Base-by-base conservation (phyloP, 768 basidiomycete species). In the Suillus clintonianus region DNA sequence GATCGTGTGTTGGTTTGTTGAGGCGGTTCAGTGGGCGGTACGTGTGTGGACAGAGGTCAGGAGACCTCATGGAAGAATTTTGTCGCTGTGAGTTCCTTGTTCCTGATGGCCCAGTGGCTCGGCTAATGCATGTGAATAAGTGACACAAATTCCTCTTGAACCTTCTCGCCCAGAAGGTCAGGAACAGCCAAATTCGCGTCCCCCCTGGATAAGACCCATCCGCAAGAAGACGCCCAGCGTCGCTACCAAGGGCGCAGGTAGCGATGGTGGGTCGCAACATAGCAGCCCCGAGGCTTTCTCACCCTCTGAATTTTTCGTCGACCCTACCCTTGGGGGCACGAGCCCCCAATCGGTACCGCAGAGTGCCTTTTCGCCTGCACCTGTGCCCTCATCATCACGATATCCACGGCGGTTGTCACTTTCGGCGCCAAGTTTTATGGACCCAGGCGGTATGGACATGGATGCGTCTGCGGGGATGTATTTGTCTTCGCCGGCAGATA, bases 51-150 rank as follows among this genome's bases (percentile, higher is more conserved):
- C 85, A 94, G 48, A 82, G 95, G 59, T 94, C 91, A 53, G 94
- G 94, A 34, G 95, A 97, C 76, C 83, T 97, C 48, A 90, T 97
- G 85, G 95, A 97, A 72, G 95, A 97, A 75, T 95, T 96, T 75
- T 97, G 95, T 79, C 87, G 95, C 74, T 77, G 94, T 90, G 66
- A 75, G 80, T 80, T 17, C 60, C 64, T 47, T 61, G 24, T 19
- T 30, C 34, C 36, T 51, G 45, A 41, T 56, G 24, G n/a, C n/a
- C 15, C 30, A 27, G 56, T 34, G 17, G 43, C 51, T 61, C 60
- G 34, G 19, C 71, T 67, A 13, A 72, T 54, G 50, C 59, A 4
- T 60, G 63, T 60, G 50, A 32, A 66, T 1, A 69, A 91, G 89
- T 91, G 69, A 94, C 93, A 4, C 89, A 92, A 72, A 94, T 95